Evolutionary conservation across 2,329 filamentous ascomycete genomes (phyloP), one percentile per base, ranked within the genome.

Genomic region (Ustilaginoidea virens): DNA sequence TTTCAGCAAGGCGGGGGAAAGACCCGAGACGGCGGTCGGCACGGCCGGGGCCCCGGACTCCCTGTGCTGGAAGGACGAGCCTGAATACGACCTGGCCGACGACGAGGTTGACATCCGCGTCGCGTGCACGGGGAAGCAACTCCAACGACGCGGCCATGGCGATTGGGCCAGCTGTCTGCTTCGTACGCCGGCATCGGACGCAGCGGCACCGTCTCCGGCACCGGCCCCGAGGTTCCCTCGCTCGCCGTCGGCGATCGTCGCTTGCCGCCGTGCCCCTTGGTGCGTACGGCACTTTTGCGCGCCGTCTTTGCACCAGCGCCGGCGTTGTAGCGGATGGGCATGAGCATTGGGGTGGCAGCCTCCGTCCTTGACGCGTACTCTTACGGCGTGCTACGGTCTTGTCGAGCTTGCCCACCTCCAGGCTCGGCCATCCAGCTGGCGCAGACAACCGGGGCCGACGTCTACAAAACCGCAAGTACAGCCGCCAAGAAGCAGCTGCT

Each of bases 171-270:
- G 26, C 39, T 56, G 0, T 36, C 45, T 6, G 47, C 49, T 12
- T 38, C 42, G 3, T 47, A 49, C 16, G 37, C 49, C 3, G 54
- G 56, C 7, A 47, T 55, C 18, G 63, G 66, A 34, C 52, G 48
- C 31, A 52, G 52, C 20, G 55, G 55, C 4, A 44, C 44, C 0
- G 39, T 60, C 5, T 50, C 58, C 18, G 49, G 52, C 0, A 55
- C 80, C 10, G 81, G 80, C 6, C 51, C 64, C 2, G 59, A 56
- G 4, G 73, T 80, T 3, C 68, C 54, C n/a, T 56, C 52, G 15
- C 65, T 87, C 33, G 56, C 69, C 35, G 43, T 64, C 5, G 82
- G 83, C 32, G 82, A 92, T 55, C 74, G 80, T n/a, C 39, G 74
- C 92, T 9, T 82, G 83, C 9, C n/a, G 48, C 48, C 23, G 43